Conservation (phyloP, 2,329 filamentous ascomycete species). For the Eutypa lata region DNA sequence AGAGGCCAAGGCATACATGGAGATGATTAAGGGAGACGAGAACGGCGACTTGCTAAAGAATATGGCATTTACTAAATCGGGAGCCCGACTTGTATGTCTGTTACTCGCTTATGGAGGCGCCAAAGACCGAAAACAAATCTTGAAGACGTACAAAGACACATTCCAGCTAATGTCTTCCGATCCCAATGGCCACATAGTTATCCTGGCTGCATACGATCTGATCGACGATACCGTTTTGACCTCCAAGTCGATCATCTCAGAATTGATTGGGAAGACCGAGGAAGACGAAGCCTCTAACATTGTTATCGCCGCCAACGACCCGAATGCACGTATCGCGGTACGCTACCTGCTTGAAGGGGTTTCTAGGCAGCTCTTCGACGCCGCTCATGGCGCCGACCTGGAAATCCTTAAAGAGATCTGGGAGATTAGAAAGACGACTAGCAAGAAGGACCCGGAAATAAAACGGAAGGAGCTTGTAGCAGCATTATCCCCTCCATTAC, state of each 20-base stretch:
- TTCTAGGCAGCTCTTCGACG: conserved; percentile 59
- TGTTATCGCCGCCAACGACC: conserved; percentile 61
- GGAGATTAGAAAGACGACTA: conserved; percentile 75
- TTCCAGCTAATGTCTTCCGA: conserved; percentile 84
- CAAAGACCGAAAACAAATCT: conserved; percentile 87
- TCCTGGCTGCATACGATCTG: conserved; percentile 84
- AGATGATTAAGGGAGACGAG: conserved; percentile 88
- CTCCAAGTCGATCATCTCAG: conserved; percentile 80
- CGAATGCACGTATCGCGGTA: conserved; percentile 63
- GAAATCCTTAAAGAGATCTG: conserved; percentile 74
- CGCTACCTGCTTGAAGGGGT: conserved; percentile 76
- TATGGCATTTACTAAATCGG: conserved; percentile 90
- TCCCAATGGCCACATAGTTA: conserved; percentile 70
- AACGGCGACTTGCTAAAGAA: conserved; percentile 90
- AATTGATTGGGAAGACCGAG: conserved; percentile 73
- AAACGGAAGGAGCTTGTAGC: conserved; percentile 75
- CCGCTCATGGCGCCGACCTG: conserved; percentile 62
- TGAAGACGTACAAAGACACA: conserved; percentile 88
- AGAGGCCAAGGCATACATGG: conserved; percentile 83
- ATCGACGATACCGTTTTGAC: conserved; percentile 92
- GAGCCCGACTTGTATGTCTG: conserved; percentile 76
- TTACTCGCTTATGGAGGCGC: conserved; percentile 80
- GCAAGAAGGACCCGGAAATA: conserved; percentile 82
- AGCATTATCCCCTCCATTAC: conserved; percentile 69
- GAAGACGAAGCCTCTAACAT: conserved; percentile 62